Evolutionary conservation across 2,329 filamentous ascomycete genomes (phyloP).

Genomic region (Raffaelea ambrosiae): DNA sequence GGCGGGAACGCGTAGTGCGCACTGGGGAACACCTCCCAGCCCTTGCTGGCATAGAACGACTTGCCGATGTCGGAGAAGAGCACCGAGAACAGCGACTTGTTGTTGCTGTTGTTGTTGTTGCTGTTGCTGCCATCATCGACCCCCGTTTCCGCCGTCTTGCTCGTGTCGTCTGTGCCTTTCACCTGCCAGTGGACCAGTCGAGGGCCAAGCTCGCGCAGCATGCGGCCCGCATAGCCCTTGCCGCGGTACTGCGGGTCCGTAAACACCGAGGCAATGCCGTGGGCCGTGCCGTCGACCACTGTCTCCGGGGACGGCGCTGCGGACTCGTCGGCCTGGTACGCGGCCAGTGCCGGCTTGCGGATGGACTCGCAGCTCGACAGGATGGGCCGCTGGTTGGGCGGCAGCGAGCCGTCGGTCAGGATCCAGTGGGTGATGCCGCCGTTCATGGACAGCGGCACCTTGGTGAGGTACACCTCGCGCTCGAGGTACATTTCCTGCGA

Average conservation of each 20-base stretch:
- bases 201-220: conserved; percentile 58
- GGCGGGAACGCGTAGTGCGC: conserved; percentile 59
- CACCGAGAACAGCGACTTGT: conserved; percentile 56
- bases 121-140: conserved; percentile 20
- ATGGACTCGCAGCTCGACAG: conserved; percentile 58
- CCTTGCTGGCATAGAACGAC: conserved; percentile 66
- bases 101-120: conserved; percentile 9
- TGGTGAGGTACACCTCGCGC: conserved; percentile 49
- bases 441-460: conserved; percentile 47
- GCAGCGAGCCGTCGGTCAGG: conserved; percentile 38
- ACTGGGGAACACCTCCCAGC: conserved; percentile 70
- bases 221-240: conserved; percentile 67
- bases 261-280: conserved; percentile 77
- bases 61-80: conserved; percentile 84
- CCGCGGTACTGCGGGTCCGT: conserved; percentile 59
- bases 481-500: conserved; percentile 45
- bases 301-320: not conserved
- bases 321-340: not conserved
- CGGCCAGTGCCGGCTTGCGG: conserved; percentile 42
- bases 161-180: not conserved
- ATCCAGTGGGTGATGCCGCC: conserved; percentile 58
- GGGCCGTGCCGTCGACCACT: conserved; percentile 46
- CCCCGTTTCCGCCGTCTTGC: conserved; percentile 8
- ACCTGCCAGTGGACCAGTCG: conserved; percentile 29
- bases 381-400: conserved; percentile 38